Conservation (phyloP, 1,284 basidiomycete genomes). For the Tilletia indica region DNA sequence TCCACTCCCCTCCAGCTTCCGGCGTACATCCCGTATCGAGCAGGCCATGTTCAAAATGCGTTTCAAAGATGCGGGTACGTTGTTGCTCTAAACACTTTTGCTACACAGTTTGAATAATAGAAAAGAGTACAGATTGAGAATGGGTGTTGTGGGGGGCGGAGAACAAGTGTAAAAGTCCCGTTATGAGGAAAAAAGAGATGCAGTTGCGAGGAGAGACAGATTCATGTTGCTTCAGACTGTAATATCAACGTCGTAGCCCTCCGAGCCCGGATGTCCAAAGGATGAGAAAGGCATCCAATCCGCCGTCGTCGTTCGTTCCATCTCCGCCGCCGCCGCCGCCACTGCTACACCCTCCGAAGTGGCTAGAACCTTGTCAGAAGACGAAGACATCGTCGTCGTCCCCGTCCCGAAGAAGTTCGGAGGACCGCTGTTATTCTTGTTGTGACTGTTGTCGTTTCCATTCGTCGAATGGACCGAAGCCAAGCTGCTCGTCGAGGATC, state of each 20-base stretch:
- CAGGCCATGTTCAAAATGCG: no score
- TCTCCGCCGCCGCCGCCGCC: neutral
- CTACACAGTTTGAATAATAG: no score
- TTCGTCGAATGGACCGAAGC: neutral
- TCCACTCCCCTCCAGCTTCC: no score
- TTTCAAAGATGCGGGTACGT: no score
- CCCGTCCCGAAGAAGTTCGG: neutral
- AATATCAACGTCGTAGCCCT: slow-evolving; percentile 1
- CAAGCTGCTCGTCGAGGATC: slow-evolving; percentile 1
- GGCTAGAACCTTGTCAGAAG: neutral
- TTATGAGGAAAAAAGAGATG: no score
- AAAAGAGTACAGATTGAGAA: no score
- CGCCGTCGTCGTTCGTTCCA: slow-evolving; percentile 9
- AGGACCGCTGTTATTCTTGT: neutral
- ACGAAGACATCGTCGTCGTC: neutral
- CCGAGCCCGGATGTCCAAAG: neutral
- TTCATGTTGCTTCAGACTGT: neutral
- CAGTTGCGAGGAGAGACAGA: neutral
- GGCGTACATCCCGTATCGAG: no score
- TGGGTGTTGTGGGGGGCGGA: no score
- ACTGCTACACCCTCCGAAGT: neutral
- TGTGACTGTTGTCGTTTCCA: neutral
- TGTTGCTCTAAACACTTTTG: no score
- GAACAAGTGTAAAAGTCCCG: no score
- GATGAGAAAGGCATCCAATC: neutral